Percentiles rank a stretch among this genome's conserved stretches.
phyloP scores from a whole-genome alignment of 2,329 filamentous ascomycete genomes.

The Bretziella fagacearum region DNA sequence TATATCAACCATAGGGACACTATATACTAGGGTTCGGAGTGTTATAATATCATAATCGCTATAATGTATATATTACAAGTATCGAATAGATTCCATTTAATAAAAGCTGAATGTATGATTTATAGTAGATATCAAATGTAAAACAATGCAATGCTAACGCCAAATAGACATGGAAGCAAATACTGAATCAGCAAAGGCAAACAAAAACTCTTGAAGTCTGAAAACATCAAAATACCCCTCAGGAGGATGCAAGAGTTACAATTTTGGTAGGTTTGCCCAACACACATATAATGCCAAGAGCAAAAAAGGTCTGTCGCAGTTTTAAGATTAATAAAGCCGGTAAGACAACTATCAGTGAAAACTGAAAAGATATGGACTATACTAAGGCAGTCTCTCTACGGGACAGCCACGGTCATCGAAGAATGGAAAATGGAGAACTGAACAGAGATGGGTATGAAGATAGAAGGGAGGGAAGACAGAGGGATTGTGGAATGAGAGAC shows the following conservation, averaged over 20 bases:
- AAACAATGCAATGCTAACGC: constrained; percentile 10
- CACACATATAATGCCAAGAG: too few species aligned
- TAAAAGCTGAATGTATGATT: too few species aligned
- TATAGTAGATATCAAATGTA: constrained; percentile 17
- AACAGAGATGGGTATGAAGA: neutral
- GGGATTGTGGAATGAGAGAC: neutral
- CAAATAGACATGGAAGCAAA: neutral
- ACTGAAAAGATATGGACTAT: neutral
- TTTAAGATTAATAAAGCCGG: neutral
- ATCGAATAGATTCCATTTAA: too few species aligned
- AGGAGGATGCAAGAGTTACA: too few species aligned
- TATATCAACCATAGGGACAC: too few species aligned
- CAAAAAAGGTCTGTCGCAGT: too few species aligned
- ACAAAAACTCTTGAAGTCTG: too few species aligned
- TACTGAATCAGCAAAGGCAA: neutral
- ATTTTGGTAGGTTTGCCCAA: too few species aligned
- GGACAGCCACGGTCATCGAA: neutral
- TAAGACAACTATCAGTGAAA: neutral
- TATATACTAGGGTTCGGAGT: too few species aligned
- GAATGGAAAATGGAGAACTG: neutral
- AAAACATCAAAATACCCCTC: too few species aligned
- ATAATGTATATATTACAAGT: too few species aligned
- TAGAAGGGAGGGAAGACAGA: neutral
- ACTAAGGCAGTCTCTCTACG: neutral
- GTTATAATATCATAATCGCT: too few species aligned